Conservation (phyloP, 768 basidiomycete species). For the Boletus patriciae region DNA sequence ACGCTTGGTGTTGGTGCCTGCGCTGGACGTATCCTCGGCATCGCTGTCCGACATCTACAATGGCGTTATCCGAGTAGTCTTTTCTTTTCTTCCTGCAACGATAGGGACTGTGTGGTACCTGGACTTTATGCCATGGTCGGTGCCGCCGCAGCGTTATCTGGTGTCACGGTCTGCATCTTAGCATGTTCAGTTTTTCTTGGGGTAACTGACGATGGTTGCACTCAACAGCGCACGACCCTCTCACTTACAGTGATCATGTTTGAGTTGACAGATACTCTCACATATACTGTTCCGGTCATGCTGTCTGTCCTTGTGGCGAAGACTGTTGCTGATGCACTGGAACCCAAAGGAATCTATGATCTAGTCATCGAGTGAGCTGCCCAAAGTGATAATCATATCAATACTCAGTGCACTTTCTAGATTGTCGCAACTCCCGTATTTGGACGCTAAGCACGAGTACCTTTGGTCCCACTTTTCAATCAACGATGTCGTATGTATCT, state of each 20-base stretch:
- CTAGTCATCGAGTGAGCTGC: slow-evolving; percentile 75
- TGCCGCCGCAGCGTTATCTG: slow-evolving; percentile 89
- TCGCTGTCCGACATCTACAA: slow-evolving; percentile 75
- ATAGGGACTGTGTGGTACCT: slow-evolving; percentile 76
- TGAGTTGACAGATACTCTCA: slow-evolving; percentile 90
- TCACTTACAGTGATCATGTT: slow-evolving; percentile 96
- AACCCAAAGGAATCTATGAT: slow-evolving; percentile 94
- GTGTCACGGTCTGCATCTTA: slow-evolving; percentile 71
- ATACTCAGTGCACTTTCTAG: slow-evolving; percentile 30
- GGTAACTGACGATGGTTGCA: slow-evolving; percentile 6
- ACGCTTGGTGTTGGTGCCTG: slow-evolving; percentile 94
- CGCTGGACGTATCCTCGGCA: slow-evolving; percentile 84
- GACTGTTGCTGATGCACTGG: slow-evolving; percentile 34
- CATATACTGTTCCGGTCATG: slow-evolving; percentile 91
- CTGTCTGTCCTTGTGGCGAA: slow-evolving; percentile 70
- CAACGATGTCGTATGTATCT: slow-evolving; percentile 66
- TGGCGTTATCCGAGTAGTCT: slow-evolving; percentile 55
- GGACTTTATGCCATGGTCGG: slow-evolving; percentile 96
- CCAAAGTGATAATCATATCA: not conserved
- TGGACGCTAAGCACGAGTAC: slow-evolving; percentile 89
- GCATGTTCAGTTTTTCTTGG: not conserved
- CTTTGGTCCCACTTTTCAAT: slow-evolving; percentile 79
- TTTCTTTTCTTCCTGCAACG: slow-evolving; percentile 67
- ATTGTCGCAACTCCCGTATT: slow-evolving; percentile 84
- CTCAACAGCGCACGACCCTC: slow-evolving; percentile 73